Evolutionary conservation across 495 filamentous ascomycete genomes (phyloP), one percentile per base, ranked within the genome.

Genomic region (Penicillium angulare): DNA sequence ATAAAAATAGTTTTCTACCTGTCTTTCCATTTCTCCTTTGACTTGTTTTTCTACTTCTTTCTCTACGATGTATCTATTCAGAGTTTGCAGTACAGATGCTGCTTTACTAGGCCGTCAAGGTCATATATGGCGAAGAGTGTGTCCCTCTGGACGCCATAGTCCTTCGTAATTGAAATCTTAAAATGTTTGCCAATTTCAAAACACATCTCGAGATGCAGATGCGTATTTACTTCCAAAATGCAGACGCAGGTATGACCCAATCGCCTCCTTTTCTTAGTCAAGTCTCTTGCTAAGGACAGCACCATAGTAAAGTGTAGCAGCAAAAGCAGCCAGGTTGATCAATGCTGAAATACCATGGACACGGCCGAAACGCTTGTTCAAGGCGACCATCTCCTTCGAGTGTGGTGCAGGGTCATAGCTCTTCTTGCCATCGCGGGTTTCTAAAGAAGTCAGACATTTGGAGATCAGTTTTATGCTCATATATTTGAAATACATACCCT

Each of bases 361-460:
- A 35, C 75, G 78, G 5, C 78, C 79, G 72, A 97, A 97, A 59
- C 72, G 74, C 73, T 82, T 87, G 73, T 96, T 97, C 63, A 97
- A 65, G 21, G 75, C 75, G 52, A 77, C 53, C 91, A 96, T 96
- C 71, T 88, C 88, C 64, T 85, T 78, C 5, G 86, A 89, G 55
- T 92, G 86, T 26, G 88, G 83, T 13, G 79, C 77, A 20, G 73
- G 65, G 47, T 96, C 90, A 54, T 89, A 85, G 67, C 81, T 84
- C 64, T 82, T 86, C 78, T 93, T 96, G 47, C 89, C 88, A 64
- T 96, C 92, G 49, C 78, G 74, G 42, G 85, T 84, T 77, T 90
- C 87, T 80, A 57, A 7, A 31, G 23, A 17, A 33, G 20, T 38
- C 22, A 53, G 48, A 15, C 51, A 47, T 13, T 0, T 20, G 15